These are phyloP conservation scores for Oxyria digyna DNA, from an alignment of 148 eudicot species.

Conservation along the genomic window DNA sequence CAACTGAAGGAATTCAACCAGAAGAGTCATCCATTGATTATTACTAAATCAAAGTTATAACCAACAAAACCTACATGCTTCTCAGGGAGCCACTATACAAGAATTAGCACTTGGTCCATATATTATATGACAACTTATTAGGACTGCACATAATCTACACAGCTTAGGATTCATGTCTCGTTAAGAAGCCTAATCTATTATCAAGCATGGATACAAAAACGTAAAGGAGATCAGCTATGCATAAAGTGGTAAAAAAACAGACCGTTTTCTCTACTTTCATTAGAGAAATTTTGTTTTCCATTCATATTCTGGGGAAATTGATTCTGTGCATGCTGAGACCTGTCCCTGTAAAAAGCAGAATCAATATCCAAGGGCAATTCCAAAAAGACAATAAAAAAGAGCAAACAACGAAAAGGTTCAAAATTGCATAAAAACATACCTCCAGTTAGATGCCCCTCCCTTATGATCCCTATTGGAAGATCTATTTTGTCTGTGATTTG, in stretches of 20 bases:
- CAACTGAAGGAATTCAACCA: not conserved
- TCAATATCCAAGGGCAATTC: not conserved
- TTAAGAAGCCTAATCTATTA: not conserved
- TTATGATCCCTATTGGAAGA: constrained; percentile 23
- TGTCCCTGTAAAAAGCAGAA: constrained; percentile 14
- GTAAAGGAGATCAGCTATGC: not conserved
- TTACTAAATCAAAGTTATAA: not conserved
- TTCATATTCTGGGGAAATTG: constrained; percentile 25
- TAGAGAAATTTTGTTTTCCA: constrained; percentile 25
- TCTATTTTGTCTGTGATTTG: constrained; percentile 28
- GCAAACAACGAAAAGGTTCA: not conserved
- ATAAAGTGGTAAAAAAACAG: not conserved
- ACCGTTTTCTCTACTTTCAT: constrained; percentile 33
- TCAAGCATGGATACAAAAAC: not conserved
- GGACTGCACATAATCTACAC: not conserved
- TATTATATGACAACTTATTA: not conserved
- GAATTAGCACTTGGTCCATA: not conserved
- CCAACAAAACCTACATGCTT: not conserved
- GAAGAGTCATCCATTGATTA: not conserved
- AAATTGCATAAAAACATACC: constrained; percentile 21
- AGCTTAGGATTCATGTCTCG: not conserved
- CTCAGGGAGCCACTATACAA: not conserved
- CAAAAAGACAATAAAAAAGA: constrained; percentile 1
- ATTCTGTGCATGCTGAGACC: constrained; percentile 26
- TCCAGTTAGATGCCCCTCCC: constrained; percentile 30